phyloP scores from a whole-genome alignment of 2,329 filamentous ascomycete genomes.

The Pseudogymnoascus sp. region DNA sequence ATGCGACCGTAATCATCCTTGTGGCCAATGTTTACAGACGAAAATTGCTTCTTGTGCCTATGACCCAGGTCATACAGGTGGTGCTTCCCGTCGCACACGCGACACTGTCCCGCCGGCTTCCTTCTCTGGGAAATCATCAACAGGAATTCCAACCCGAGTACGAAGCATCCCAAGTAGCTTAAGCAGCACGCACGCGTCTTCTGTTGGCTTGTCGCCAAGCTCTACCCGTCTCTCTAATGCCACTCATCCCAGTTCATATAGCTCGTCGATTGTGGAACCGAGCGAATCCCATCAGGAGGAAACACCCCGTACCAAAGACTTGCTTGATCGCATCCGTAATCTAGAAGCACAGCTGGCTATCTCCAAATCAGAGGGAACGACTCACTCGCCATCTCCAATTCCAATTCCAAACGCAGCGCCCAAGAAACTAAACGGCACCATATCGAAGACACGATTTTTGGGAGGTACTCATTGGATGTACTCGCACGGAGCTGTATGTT shows the following conservation, averaged over 20 bases:
- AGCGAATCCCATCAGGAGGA: not conserved
- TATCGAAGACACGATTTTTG: conserved; percentile 23
- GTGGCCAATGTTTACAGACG: conserved; percentile 30
- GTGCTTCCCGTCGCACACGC: conserved; percentile 7
- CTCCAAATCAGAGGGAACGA: not conserved
- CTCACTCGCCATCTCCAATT: not conserved
- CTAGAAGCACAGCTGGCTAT: not conserved
- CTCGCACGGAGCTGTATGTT: conserved; percentile 19
- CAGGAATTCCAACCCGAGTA: not conserved
- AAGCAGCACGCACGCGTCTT: not conserved
- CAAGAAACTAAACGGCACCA: conserved; percentile 14
- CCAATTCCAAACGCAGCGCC: not conserved
- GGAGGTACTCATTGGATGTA: conserved; percentile 25
- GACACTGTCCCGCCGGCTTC: not conserved
- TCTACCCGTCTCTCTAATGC: not conserved
- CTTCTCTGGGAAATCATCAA: not conserved
- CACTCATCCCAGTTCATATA: not conserved
- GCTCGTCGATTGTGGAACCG: not conserved
- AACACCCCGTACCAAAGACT: not conserved
- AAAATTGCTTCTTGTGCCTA: conserved; percentile 30
- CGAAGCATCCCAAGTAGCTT: conserved; percentile 10
- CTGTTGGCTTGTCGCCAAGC: not conserved
- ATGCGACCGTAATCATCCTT: conserved; percentile 37
- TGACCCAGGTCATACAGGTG: conserved; percentile 13
- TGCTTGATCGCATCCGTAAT: not conserved